These are phyloP conservation scores for Peronospora belbahrii DNA, from an alignment of 352 stramenopile genomes.

Conservation along the genomic window DNA sequence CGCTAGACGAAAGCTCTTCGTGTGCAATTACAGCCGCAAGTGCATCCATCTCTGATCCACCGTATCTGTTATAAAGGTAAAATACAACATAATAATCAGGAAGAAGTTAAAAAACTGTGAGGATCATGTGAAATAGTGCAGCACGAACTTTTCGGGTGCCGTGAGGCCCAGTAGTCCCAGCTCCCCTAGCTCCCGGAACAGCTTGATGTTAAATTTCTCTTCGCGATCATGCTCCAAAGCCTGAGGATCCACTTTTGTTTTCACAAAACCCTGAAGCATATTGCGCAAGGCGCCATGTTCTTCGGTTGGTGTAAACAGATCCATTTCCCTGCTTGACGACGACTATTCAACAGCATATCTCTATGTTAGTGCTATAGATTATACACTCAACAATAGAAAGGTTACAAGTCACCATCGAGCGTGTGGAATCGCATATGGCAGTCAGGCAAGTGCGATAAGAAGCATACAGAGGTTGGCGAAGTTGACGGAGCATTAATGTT, in stretches of 20 bases:
- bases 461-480: slow-evolving; percentile 22
- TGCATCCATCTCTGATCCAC: slow-evolving; percentile 93
- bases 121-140: not conserved
- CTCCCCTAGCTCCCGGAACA: slow-evolving; percentile 93
- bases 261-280: slow-evolving; percentile 91
- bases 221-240: slow-evolving; percentile 91
- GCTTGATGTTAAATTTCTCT: slow-evolving; percentile 95
- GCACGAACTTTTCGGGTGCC: slow-evolving; percentile 87
- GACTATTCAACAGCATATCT: slow-evolving; percentile 9
- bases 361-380: slow-evolving; percentile 1
- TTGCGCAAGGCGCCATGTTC: slow-evolving; percentile 87
- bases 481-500: slow-evolving; percentile 19
- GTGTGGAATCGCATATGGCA: slow-evolving; percentile 4
- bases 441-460: slow-evolving; percentile 6
- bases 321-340: slow-evolving; percentile 31
- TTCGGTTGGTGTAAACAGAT: slow-evolving; percentile 85
- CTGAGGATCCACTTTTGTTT: slow-evolving; percentile 96
- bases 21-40: slow-evolving; percentile 92
- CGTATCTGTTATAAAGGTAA: slow-evolving; percentile 76
- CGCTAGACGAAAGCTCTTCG: slow-evolving; percentile 93
- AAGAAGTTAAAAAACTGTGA: not conserved
- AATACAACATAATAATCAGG: not conserved
- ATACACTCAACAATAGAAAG: not conserved
- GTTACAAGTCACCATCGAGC: slow-evolving; percentile 23
- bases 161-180: slow-evolving; percentile 95